A percentile compares a stretch with the other conserved stretches of the same genome.
These are phyloP conservation scores for Ambrosia trifida DNA, from an alignment of 129 eudicot genomes.

Conservation along the genomic window DNA sequence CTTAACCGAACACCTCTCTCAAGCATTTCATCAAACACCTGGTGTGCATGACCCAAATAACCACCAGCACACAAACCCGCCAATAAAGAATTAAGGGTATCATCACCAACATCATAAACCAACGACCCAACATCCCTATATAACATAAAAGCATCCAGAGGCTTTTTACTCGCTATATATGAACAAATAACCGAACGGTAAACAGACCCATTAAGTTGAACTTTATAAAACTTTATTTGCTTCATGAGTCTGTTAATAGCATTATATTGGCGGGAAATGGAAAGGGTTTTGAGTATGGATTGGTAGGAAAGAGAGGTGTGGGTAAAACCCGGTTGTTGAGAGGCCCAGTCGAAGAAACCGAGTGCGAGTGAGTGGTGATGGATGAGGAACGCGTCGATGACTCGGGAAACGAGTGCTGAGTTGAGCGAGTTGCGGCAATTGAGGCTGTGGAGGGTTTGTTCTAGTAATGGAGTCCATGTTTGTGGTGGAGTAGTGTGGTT, in stretches of 20 bases:
- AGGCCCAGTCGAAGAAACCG: conserved; percentile 95
- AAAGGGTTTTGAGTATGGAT: conserved; percentile 68
- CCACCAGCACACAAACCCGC: conserved; percentile 59
- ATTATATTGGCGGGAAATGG: conserved; percentile 62
- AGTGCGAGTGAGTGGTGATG: conserved; percentile 75
- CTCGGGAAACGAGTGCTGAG: conserved; percentile 68
- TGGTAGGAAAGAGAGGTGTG: conserved; percentile 66
- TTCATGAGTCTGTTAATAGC: conserved; percentile 55
- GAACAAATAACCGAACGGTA: conserved; percentile 47
- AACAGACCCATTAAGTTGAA: conserved; percentile 46
- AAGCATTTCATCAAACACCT: conserved; percentile 81
- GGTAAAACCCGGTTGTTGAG: conserved; percentile 79
- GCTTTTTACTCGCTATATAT: conserved; percentile 35
- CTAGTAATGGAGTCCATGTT: conserved; percentile 67
- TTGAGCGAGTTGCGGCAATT: conserved; percentile 59
- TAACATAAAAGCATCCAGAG: conserved; percentile 51
- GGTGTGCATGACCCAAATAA: conserved; percentile 38
- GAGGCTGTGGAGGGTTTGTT: conserved; percentile 70
- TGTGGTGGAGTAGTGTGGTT: conserved; percentile 36
- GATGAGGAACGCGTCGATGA: conserved; percentile 80
- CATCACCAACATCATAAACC: conserved; percentile 43
- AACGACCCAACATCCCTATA: conserved; percentile 33
- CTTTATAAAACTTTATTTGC: conserved; percentile 32
- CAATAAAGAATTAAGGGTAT: conserved; percentile 54
- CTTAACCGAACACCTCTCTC: conserved; percentile 47